Base-by-base conservation (phyloP, 1,139 yeast genomes). In the Nadsonia starkeyi-henricii region DNA sequence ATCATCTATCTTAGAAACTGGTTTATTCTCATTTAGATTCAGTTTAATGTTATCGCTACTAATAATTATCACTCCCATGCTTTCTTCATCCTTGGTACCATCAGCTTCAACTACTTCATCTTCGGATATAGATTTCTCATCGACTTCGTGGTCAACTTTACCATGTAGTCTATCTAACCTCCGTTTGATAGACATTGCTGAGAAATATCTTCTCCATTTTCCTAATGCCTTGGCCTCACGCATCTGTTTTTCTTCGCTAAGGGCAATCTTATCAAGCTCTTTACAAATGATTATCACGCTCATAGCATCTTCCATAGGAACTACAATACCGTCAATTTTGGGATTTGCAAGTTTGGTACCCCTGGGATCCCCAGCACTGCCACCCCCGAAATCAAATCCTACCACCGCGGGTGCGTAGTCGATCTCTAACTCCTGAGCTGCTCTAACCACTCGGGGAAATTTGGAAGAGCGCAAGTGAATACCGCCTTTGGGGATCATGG, bases 381-480 rank as follows among this genome's bases (percentile, higher is more conserved):
- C 53, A 13, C 53, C 50, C 15, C 55, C 72, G 63, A 85, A 91
- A 51, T 85, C 91, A 66, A 93, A 89, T 0, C 93, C 88, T 2
- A 81, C 79, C 2, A 89, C 86, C 0, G 96, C 97, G 46, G 77
- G 79, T 0, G 96, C 97, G 65, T 73, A 88, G 58, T 86, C 95
- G 5, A 91, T 72, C 0, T 75, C 79, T 20, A 89, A 57, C 1
- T 79, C 60, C 49, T 72, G 74, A 0, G 95, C 95, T 0, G 97
- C 96, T 48, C 71, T 71, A 44, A 75, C 78, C 0, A 84, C 76
- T 52, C 72, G 9, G 3, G 39, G 39, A 33, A 33, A 33, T 33
- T 33, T 33, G 12, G 39, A 33, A 3, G 39, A 33, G 2, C 74
- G 66, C 9, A 86, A 65, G 50, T 85, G 75, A n/a, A 68, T 74